Conservation (phyloP, 2,329 filamentous ascomycete genomes). For the Chaetomium sp. region DNA sequence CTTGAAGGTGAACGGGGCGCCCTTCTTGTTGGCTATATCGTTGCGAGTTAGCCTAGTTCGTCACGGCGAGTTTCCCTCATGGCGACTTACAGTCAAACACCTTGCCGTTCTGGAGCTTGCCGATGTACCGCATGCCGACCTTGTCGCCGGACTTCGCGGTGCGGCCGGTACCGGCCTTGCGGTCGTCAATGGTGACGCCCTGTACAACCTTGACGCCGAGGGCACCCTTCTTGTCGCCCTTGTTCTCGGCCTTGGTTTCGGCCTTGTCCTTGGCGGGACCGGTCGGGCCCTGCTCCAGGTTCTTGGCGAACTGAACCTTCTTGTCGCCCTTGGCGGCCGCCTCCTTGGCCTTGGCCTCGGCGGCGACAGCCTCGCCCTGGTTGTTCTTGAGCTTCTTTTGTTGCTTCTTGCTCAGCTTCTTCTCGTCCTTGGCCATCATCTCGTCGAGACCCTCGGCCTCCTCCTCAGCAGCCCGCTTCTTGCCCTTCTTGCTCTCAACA, state of each 20-base stretch:
- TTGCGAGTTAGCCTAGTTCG: constrained; percentile 16
- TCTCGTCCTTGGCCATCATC: constrained; percentile 78
- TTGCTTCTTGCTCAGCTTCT: constrained; percentile 90
- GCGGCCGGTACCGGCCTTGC: constrained; percentile 84
- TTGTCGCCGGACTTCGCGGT: constrained; percentile 87
- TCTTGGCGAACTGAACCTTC: constrained; percentile 99
- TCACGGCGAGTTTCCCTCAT: background rate
- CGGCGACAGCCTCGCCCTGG: constrained; percentile 79
- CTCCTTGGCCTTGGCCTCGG: constrained; percentile 60
- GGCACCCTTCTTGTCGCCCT: constrained; percentile 51
- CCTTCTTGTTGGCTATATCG: constrained; percentile 89
- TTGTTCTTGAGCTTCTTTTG: constrained; percentile 99
- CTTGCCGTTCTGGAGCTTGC: constrained; percentile 92
- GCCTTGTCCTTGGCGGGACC: constrained; percentile 56
- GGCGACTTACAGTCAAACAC: constrained; percentile 80
- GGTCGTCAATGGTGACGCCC: constrained; percentile 92
- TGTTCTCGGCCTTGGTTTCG: constrained; percentile 47
- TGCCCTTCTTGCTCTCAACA: constrained; percentile 64
- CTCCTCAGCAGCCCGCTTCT: constrained; percentile 87
- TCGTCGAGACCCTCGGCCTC: constrained; percentile 73
- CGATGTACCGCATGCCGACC: constrained; percentile 95
- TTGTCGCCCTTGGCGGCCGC: constrained; percentile 65
- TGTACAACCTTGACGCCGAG: constrained; percentile 77
- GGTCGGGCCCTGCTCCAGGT: constrained; percentile 95
- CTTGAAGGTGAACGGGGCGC: constrained; percentile 96